phyloP scores from a whole-genome alignment of 148 eudicot genomes.

The Pharnaceum exiguum region DNA sequence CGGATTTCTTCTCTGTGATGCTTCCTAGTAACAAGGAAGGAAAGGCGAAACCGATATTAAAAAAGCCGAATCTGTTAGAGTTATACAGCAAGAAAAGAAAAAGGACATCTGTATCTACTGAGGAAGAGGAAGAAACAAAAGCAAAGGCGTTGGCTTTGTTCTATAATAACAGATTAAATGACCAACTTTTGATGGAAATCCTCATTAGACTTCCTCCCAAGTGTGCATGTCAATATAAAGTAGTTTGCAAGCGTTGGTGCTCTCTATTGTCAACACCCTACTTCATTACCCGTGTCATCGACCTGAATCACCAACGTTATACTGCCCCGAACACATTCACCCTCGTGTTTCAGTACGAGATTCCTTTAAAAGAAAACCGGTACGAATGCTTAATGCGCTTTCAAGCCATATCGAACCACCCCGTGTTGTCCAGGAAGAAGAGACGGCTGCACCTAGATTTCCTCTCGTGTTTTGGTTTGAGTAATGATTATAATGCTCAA shows the following conservation, averaged over 20 bases:
- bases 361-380: not conserved
- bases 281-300: slow-evolving; percentile 7
- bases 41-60: no score
- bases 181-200: slow-evolving; percentile 1
- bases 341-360: not conserved
- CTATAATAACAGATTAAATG: not conserved
- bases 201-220: not conserved
- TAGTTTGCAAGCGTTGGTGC: slow-evolving; percentile 8
- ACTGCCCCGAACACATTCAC: not conserved
- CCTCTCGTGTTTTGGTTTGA: not conserved
- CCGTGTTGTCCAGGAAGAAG: not conserved
- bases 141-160: not conserved
- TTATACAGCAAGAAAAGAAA: no score
- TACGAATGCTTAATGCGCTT: not conserved
- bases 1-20: no score
- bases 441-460: not conserved
- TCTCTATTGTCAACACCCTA: not conserved
- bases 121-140: no score
- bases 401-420: slow-evolving; percentile 7
- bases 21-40: no score
- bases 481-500: no score
- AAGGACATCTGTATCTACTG: no score
- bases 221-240: not conserved
- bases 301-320: not conserved
- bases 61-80: no score